These are phyloP conservation scores for Mycosarcoma maydis DNA, from an alignment of 1,284 basidiomycete genomes.

Conservation along the genomic window DNA sequence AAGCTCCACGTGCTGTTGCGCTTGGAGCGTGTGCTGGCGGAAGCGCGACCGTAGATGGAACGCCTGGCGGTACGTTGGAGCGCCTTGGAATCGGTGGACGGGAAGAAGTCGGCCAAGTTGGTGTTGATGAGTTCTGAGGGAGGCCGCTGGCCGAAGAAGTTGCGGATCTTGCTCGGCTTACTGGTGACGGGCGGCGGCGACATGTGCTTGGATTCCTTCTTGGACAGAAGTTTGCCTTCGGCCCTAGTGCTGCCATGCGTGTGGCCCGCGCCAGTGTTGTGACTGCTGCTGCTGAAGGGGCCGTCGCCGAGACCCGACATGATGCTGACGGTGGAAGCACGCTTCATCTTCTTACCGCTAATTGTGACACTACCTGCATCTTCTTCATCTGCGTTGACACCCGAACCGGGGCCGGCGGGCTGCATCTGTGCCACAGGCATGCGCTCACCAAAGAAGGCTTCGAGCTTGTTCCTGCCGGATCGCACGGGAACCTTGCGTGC, in stretches of 20 bases:
- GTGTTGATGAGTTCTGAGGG: conserved; percentile 95
- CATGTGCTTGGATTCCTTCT: conserved; percentile 25
- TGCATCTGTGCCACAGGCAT: conserved; percentile 49
- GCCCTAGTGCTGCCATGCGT: conserved; percentile 5
- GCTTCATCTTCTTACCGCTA: conserved; percentile 77
- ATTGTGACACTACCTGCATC: conserved; percentile 48
- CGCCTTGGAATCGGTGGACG: conserved; percentile 81
- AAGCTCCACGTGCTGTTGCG: conserved; percentile 63
- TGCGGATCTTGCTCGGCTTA: conserved; percentile 75
- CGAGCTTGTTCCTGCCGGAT: conserved; percentile 68
- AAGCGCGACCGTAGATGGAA: conserved; percentile 58
- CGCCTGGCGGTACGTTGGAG: conserved; percentile 58
- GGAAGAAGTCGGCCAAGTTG: conserved; percentile 97
- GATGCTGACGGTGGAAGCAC: conserved; percentile 91
- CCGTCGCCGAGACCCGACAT: conserved; percentile 80
- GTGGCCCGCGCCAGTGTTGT: conserved; percentile 6
- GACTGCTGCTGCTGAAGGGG: conserved; percentile 28
- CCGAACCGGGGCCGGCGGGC: conserved; percentile 60
- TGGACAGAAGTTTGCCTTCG: conserved; percentile 10
- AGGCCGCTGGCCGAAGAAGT: conserved; percentile 97
- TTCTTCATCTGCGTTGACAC: conserved; percentile 53
- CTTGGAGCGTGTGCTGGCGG: conserved; percentile 56
- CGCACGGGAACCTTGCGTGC: conserved; percentile 32
- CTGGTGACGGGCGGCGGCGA: conserved; percentile 27
- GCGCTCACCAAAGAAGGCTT: conserved; percentile 74